phyloP scores from a whole-genome alignment of 352 stramenopile genomes.

The Pythium phragmitis region DNA sequence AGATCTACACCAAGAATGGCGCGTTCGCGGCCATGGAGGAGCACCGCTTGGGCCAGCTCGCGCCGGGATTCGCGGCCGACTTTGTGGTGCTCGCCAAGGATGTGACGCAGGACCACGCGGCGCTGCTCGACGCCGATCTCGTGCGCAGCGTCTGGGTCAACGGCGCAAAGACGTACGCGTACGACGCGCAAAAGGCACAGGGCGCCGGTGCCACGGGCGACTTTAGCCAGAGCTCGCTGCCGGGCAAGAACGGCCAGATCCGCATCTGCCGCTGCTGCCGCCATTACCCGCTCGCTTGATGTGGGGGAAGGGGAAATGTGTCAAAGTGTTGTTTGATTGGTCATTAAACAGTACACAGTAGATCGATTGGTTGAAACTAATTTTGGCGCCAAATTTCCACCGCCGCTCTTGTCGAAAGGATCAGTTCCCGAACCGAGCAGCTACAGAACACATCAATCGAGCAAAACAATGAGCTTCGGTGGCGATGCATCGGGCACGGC shows the following conservation, averaged over 20 bases:
- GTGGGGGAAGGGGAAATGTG: neutral
- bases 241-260: slow-evolving; percentile 71
- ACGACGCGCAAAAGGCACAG: slow-evolving; percentile 24
- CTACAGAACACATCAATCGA: neutral
- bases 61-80: slow-evolving; percentile 53
- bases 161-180: slow-evolving; percentile 53
- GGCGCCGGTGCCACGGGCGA: slow-evolving; percentile 23
- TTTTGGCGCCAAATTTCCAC: slow-evolving; percentile 24
- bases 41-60: slow-evolving; percentile 45
- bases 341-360: neutral
- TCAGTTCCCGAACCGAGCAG: slow-evolving; percentile 12
- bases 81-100: slow-evolving; percentile 75
- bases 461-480: slow-evolving; percentile 45
- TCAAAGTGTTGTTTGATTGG: slow-evolving; percentile 9
- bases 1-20: slow-evolving; percentile 80
- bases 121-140: slow-evolving; percentile 47
- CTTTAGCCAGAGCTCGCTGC: slow-evolving; percentile 58
- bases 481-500: slow-evolving; percentile 53
- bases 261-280: slow-evolving; percentile 67
- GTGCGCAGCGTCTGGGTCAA: slow-evolving; percentile 66
- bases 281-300: slow-evolving; percentile 17
- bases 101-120: slow-evolving; percentile 39
- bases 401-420: neutral
- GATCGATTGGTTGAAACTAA: slow-evolving; percentile 18
- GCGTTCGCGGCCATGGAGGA: slow-evolving; percentile 69